These are phyloP conservation scores for Pseudogymnoascus sp. DNA, from an alignment of 2,329 filamentous ascomycete species.

Conservation along the genomic window DNA sequence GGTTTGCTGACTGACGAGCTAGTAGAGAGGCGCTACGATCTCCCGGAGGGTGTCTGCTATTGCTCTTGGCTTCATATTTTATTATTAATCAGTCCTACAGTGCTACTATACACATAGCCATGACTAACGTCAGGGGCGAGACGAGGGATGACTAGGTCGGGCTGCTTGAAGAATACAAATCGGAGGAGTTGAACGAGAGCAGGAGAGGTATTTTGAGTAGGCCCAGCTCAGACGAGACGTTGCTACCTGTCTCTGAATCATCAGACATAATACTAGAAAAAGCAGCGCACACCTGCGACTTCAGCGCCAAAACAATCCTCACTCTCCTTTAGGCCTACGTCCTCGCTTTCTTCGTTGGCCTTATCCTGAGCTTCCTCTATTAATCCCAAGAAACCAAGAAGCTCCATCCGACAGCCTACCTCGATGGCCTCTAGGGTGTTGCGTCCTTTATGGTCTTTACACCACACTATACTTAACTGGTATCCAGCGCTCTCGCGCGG, in stretches of 20 bases:
- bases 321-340: not conserved
- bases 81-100: not conserved
- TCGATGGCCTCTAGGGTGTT: slow-evolving; percentile 42
- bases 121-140: not conserved
- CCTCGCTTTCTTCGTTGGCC: not conserved
- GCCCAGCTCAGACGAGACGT: not conserved
- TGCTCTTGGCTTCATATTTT: not conserved
- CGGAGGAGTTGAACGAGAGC: not conserved
- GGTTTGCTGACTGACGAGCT: not conserved
- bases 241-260: not conserved
- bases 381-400: not conserved
- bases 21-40: not conserved
- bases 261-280: not conserved
- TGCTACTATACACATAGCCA: not conserved
- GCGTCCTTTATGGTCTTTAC: slow-evolving; percentile 41
- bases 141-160: not conserved
- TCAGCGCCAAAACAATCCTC: not conserved
- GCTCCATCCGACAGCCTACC: slow-evolving; percentile 33
- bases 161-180: not conserved
- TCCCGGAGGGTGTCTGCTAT: not conserved
- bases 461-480: slow-evolving; percentile 35
- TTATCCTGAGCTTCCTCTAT: slow-evolving; percentile 8
- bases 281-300: not conserved
- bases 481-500: slow-evolving; percentile 25
- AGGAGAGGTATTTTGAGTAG: not conserved